These are phyloP conservation scores for Colletotrichum phormii DNA, from an alignment of 2,329 filamentous ascomycete genomes.

Conservation along the genomic window DNA sequence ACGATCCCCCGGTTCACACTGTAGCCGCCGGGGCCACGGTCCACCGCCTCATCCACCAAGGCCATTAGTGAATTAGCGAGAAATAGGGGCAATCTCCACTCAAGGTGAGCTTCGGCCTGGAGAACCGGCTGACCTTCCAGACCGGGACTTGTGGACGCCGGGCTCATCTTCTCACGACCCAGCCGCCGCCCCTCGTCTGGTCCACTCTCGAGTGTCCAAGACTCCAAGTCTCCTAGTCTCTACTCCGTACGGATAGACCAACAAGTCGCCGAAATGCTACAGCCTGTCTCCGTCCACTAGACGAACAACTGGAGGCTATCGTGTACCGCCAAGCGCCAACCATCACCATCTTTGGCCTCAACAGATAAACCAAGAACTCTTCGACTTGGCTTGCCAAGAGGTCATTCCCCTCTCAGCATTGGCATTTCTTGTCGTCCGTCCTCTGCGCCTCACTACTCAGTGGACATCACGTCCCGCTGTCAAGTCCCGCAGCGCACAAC, in stretches of 20 bases:
- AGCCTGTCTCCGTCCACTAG: not conserved
- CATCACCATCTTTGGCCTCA: not conserved
- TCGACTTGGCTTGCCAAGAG: conserved; percentile 27
- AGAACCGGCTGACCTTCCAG: conserved; percentile 30
- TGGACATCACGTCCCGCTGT: conserved; percentile 11
- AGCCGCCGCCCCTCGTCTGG: conserved; percentile 1
- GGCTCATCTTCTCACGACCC: too few relatives aligned
- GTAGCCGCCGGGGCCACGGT: not conserved
- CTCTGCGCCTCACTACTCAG: conserved; percentile 24
- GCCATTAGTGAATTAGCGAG: conserved; percentile 17
- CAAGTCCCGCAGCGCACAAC: not conserved
- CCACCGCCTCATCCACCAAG: conserved; percentile 17
- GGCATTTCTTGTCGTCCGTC: conserved; percentile 30
- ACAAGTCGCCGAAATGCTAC: not conserved
- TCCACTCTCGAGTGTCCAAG: not conserved
- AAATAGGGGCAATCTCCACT: conserved; percentile 37
- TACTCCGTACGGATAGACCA: too few relatives aligned
- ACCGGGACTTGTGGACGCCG: conserved; percentile 29
- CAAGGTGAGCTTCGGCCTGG: conserved; percentile 25
- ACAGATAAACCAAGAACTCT: not conserved
- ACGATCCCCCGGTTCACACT: not conserved
- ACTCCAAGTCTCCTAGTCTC: too few relatives aligned
- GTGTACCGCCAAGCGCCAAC: not conserved
- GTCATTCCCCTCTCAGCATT: conserved; percentile 16
- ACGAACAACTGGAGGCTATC: not conserved